Percentiles rank a stretch among this genome's conserved stretches.
Evolutionary conservation across 2,329 filamentous ascomycete species (phyloP).

Genomic region (Cytospora schulzeri): DNA sequence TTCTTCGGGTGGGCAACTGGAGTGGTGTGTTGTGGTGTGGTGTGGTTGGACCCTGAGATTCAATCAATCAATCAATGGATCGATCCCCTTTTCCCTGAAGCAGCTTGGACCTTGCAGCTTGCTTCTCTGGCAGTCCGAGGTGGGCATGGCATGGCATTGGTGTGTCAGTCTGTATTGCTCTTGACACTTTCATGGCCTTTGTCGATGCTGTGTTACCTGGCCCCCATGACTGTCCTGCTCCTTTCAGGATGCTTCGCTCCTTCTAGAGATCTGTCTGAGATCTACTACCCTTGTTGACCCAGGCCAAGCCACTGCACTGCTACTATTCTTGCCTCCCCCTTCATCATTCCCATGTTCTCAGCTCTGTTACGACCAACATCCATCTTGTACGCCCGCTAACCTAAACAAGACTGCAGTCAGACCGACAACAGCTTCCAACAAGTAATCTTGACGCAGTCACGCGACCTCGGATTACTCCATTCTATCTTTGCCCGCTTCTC

Average conservation of each 20-base stretch:
- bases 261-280: conserved; percentile 3
- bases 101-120: background rate
- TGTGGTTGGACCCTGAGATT: conserved; percentile 19
- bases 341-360: background rate
- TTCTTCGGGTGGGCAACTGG: background rate
- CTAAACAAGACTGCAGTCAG: conserved; percentile 19
- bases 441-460: conserved; percentile 13
- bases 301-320: conserved; percentile 10
- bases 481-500: conserved; percentile 1
- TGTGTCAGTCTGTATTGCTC: background rate
- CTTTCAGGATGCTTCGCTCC: background rate
- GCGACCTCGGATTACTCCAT: conserved; percentile 17
- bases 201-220: background rate
- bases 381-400: conserved; percentile 23
- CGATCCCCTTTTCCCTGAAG: background rate
- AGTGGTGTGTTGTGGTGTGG: background rate
- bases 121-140: too few relatives aligned
- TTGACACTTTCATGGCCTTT: background rate
- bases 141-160: background rate
- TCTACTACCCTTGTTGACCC: conserved; percentile 7
- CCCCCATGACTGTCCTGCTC: background rate
- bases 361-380: background rate
- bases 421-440: conserved; percentile 8
- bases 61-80: background rate
- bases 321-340: background rate